A percentile compares a stretch with the other conserved stretches of the same genome.
Evolutionary conservation across 2,329 filamentous ascomycete species (phyloP).

Genomic region (Ilyonectria destructans): DNA sequence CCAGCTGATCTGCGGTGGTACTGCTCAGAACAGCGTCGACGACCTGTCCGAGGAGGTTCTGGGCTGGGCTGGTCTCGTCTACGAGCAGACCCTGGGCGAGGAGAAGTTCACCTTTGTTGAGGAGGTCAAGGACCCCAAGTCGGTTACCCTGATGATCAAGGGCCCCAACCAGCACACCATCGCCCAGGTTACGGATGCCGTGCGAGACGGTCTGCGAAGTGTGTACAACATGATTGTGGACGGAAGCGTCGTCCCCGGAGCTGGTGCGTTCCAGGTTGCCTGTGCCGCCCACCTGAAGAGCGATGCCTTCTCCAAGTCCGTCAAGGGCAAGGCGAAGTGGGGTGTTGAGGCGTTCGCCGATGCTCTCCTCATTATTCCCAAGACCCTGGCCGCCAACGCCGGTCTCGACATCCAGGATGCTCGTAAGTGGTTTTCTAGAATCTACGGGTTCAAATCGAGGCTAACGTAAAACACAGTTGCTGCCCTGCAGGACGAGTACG

Average conservation of each 20-base stretch:
- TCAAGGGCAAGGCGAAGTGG: constrained; percentile 98
- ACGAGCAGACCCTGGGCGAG: constrained; percentile 97
- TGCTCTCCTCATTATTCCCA: constrained; percentile 94
- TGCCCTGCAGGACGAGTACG: constrained; percentile 86
- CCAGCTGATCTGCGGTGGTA: constrained; percentile 93
- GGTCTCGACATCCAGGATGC: constrained; percentile 98
- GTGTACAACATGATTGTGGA: constrained; percentile 99
- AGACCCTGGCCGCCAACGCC: constrained; percentile 95
- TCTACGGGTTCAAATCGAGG: constrained; percentile 3
- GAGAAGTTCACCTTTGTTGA: constrained; percentile 99
- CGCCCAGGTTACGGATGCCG: constrained; percentile 95
- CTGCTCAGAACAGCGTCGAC: constrained; percentile 95
- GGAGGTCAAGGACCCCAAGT: constrained; percentile 99
- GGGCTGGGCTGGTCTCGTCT: constrained; percentile 96
- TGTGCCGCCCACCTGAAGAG: constrained; percentile 90
- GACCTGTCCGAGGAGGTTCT: constrained; percentile 90
- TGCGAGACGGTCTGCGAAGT: constrained; percentile 93
- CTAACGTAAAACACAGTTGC: constrained; percentile 73
- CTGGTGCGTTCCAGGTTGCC: constrained; percentile 95
- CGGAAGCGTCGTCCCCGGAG: constrained; percentile 93
- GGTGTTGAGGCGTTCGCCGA: constrained; percentile 96
- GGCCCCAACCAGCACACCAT: constrained; percentile 98
- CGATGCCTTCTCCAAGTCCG: constrained; percentile 87
- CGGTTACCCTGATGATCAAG: constrained; percentile 97
- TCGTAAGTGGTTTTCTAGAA: constrained; percentile 70